Evolutionary conservation across 371 early-diverging fungal species (phyloP), one percentile per base, ranked within the genome.

Genomic region (Mucor irregularis): DNA sequence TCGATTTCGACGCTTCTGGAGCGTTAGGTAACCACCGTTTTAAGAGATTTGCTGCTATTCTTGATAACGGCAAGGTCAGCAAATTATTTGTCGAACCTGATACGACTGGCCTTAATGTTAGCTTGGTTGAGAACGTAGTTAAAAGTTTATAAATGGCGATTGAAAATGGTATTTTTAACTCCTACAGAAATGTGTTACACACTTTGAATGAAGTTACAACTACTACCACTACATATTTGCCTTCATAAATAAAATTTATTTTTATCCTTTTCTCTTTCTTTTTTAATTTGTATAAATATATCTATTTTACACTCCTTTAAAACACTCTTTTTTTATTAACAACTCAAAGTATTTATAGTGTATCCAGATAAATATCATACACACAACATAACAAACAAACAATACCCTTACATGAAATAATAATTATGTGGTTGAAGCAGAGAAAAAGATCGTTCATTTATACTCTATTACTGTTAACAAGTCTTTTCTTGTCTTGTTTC

Each of bases 41-140:
- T 57, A 82, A 89, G 73, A 82, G 91, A 4, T 87, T 83, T 61
- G 89, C 88, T 25, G 68, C 87, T 37, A 71, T 89, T 38, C 45
- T 85, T n/a, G 83, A 87, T 47, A 72, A 84, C 31, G 78, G 75
- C 10, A 66, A 74, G 10, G 68, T 80, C 38, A 71, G 65, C 49
- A 62, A 74, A 28, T 37, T 76, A 14, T 81, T 76, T 56, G 82
- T 81, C 10, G 81, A 82, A 64, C 82, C 80, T 28, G 78, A 81
- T 58, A 84, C 74, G 46, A 84, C 85, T 33, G 85, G 85, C 3
- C 54, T 84, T 14, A 72, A 68, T 21, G 76, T 80, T 17, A 77
- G 79, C 24, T 52, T 84, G 35, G 85, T 76, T 2, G 80, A 82
- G 49, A 81, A 76, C 38, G 66, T 82, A 6, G 19, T 53, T n/a